These are phyloP conservation scores for Elongisporangium senticosum DNA, from an alignment of 352 stramenopile genomes.

Conservation along the genomic window DNA sequence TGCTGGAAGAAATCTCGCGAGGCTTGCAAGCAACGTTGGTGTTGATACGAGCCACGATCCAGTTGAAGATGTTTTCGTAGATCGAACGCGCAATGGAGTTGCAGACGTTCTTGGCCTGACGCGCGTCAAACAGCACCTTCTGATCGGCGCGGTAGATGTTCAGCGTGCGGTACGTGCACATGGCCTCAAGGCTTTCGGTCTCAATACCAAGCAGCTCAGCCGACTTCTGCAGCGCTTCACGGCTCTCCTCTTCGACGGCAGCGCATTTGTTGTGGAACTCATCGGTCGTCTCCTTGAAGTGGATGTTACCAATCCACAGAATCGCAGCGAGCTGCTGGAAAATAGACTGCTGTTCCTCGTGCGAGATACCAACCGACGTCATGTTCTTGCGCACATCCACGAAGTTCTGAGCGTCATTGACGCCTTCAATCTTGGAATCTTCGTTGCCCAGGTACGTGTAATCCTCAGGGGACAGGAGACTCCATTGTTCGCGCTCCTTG, in stretches of 20 bases:
- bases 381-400: slow-evolving; percentile 54
- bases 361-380: slow-evolving; percentile 60
- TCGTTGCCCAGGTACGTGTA: slow-evolving; percentile 70
- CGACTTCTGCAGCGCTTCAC: slow-evolving; percentile 47
- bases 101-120: slow-evolving; percentile 75
- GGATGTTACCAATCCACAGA: slow-evolving; percentile 82
- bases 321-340: slow-evolving; percentile 78
- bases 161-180: slow-evolving; percentile 73
- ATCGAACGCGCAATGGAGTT: slow-evolving; percentile 83
- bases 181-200: slow-evolving; percentile 49
- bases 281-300: slow-evolving; percentile 67
- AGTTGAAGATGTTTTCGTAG: slow-evolving; percentile 90
- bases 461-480: slow-evolving; percentile 38
- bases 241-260: slow-evolving; percentile 53
- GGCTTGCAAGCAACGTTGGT: slow-evolving; percentile 65
- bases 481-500: slow-evolving; percentile 44
- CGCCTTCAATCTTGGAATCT: slow-evolving; percentile 61
- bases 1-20: slow-evolving; percentile 62
- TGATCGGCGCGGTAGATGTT: slow-evolving; percentile 79
- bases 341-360: slow-evolving; percentile 65
- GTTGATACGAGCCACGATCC: slow-evolving; percentile 85
- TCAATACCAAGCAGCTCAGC: slow-evolving; percentile 64
- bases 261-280: slow-evolving; percentile 69
- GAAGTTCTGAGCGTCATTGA: slow-evolving; percentile 75
- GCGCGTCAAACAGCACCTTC: slow-evolving; percentile 67